Evolutionary conservation across 257 asterid species (phyloP).

Genomic region (Echium plantagineum): DNA sequence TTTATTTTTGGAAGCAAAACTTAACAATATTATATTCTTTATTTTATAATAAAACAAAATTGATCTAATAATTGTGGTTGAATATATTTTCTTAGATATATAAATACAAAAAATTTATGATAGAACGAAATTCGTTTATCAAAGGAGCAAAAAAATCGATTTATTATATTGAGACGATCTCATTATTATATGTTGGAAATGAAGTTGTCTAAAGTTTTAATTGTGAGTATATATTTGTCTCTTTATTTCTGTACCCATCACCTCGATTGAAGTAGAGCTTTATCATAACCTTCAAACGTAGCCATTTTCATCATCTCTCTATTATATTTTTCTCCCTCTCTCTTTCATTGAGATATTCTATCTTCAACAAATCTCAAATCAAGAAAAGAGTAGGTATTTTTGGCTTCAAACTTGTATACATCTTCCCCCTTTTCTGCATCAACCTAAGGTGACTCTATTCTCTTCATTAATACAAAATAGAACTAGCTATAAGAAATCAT

Average conservation of each 20-base stretch:
- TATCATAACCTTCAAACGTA: not conserved
- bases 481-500: too few relatives aligned
- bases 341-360: not conserved
- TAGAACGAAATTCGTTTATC: too few relatives aligned
- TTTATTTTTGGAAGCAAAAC: too few relatives aligned
- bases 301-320: not conserved
- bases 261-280: not conserved
- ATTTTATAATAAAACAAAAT: too few relatives aligned
- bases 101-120: too few relatives aligned
- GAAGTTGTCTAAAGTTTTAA: too few relatives aligned
- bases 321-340: not conserved
- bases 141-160: too few relatives aligned
- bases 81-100: too few relatives aligned
- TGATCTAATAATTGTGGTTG: too few relatives aligned
- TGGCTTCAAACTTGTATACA: not conserved
- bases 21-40: too few relatives aligned
- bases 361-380: not conserved
- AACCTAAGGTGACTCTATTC: not conserved
- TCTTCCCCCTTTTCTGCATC: constrained; percentile 10
- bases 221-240: not conserved
- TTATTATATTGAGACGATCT: too few relatives aligned
- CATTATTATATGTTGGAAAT: too few relatives aligned
- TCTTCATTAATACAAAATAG: not conserved
- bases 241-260: constrained; percentile 2
- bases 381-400: not conserved